Conservation (phyloP, 2,329 filamentous ascomycete genomes). For the Colletotrichum coccodes region DNA sequence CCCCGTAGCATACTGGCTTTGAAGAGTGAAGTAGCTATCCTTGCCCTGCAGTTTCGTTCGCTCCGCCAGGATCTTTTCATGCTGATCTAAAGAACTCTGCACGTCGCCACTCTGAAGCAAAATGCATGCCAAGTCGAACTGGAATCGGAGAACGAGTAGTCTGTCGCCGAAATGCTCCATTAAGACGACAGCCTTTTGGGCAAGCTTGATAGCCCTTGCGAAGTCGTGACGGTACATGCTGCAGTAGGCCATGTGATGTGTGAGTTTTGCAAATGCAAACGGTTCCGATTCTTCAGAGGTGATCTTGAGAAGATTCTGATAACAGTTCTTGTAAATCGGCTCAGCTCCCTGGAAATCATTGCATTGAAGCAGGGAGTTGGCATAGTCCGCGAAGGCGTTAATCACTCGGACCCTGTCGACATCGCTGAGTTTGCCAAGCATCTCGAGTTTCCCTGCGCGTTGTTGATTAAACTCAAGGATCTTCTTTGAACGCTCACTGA, state of each 20-base stretch:
- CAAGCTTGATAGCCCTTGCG: slow-evolving; percentile 22
- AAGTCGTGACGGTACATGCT: slow-evolving; percentile 34
- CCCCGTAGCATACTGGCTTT: slow-evolving; percentile 34
- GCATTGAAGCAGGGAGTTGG: slow-evolving; percentile 31
- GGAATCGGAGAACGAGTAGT: slow-evolving; percentile 26
- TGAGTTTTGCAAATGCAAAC: slow-evolving; percentile 33
- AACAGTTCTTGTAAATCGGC: slow-evolving; percentile 25
- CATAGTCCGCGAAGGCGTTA: slow-evolving; percentile 34
- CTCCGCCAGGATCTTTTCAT: slow-evolving; percentile 28
- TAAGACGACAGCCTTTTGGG: slow-evolving; percentile 25
- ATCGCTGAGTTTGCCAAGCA: background rate
- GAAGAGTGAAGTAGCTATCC: slow-evolving; percentile 33
- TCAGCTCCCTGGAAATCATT: slow-evolving; percentile 32
- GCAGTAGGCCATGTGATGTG: slow-evolving; percentile 35
- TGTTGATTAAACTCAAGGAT: slow-evolving; percentile 31
- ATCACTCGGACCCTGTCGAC: slow-evolving; percentile 26
- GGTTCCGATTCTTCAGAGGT: slow-evolving; percentile 21
- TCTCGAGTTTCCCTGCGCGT: background rate
- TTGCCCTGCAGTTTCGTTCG: slow-evolving; percentile 24
- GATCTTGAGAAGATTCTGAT: slow-evolving; percentile 13
- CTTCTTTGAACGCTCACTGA: slow-evolving; percentile 27
- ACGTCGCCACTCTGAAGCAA: slow-evolving; percentile 34
- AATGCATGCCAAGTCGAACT: slow-evolving; percentile 35
- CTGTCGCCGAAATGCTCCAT: slow-evolving; percentile 17
- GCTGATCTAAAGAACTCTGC: slow-evolving; percentile 27